A percentile compares a stretch with the other conserved stretches of the same genome.
Evolutionary conservation across 805 yeast species (phyloP).

Genomic region (Wickerhamomyces kurtzmanii): DNA sequence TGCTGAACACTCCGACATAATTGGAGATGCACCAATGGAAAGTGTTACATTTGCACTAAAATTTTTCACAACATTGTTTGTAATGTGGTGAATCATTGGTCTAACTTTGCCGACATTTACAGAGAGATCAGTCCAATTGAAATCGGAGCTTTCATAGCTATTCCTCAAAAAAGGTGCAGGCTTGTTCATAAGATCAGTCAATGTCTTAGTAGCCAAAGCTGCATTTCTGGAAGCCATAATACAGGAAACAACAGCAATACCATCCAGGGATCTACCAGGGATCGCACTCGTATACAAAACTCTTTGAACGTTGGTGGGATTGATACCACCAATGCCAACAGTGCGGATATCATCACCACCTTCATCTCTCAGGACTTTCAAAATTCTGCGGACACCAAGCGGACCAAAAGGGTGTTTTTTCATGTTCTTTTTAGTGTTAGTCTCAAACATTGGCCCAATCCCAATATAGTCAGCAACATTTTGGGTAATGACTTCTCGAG

Average conservation of each 20-base stretch:
- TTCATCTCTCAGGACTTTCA: slow-evolving; percentile 32
- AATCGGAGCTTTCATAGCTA: not conserved
- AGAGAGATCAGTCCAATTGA: slow-evolving; percentile 8
- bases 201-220: slow-evolving; percentile 33
- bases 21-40: slow-evolving; percentile 80
- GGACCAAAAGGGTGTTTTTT: slow-evolving; percentile 57
- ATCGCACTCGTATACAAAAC: slow-evolving; percentile 41
- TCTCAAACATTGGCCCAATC: slow-evolving; percentile 68
- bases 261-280: slow-evolving; percentile 47
- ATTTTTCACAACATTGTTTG: slow-evolving; percentile 82
- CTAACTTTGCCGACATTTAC: slow-evolving; percentile 16
- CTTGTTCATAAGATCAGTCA: slow-evolving; percentile 20
- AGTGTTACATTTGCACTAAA: slow-evolving; percentile 81
- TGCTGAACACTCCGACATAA: slow-evolving; percentile 66
- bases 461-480: slow-evolving; percentile 69
- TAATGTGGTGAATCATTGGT: slow-evolving; percentile 80
- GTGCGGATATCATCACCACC: slow-evolving; percentile 32
- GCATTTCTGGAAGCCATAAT: slow-evolving; percentile 61
- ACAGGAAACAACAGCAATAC: slow-evolving; percentile 86
- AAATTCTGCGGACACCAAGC: slow-evolving; percentile 46
- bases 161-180: slow-evolving; percentile 10
- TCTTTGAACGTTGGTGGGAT: slow-evolving; percentile 47
- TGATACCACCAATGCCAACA: slow-evolving; percentile 80
- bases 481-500: slow-evolving; percentile 34
- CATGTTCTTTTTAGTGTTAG: slow-evolving; percentile 57